phyloP scores from a whole-genome alignment of 208 protist genomes.

The Leishmania major region DNA sequence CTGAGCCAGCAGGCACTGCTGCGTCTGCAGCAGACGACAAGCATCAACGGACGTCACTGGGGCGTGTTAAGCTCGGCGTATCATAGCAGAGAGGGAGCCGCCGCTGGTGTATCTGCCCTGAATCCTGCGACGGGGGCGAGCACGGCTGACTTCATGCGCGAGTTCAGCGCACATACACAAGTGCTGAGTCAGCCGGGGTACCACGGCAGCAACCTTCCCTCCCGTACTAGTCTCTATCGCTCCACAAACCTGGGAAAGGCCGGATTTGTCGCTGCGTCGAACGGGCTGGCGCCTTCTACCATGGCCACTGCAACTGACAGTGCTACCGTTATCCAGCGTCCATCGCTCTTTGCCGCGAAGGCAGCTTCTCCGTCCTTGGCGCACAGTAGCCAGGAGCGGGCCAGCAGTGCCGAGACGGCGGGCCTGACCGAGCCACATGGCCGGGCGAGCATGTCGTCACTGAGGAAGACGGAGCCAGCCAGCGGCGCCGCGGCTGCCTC shows the following conservation, averaged over 20 bases:
- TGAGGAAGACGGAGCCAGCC: slow-evolving; percentile 16
- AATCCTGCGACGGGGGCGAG: neutral
- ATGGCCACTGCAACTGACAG: neutral
- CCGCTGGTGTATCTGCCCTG: neutral
- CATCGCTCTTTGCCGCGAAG: slow-evolving; percentile 1
- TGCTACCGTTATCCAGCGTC: neutral
- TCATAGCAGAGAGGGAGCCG: neutral
- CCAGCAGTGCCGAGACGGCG: slow-evolving; percentile 27
- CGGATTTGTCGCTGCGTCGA: neutral
- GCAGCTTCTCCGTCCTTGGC: slow-evolving; percentile 15
- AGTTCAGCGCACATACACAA: slow-evolving; percentile 24
- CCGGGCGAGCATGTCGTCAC: slow-evolving; percentile 16
- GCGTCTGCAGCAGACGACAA: slow-evolving; percentile 79
- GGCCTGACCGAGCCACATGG: slow-evolving; percentile 36
- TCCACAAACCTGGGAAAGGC: neutral
- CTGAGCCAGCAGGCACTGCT: slow-evolving; percentile 78
- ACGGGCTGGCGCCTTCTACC: neutral
- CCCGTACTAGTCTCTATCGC: neutral
- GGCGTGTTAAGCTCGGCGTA: slow-evolving; percentile 32
- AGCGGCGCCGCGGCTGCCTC: neutral
- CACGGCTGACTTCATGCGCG: slow-evolving; percentile 19
- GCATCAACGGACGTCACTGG: slow-evolving; percentile 73
- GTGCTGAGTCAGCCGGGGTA: neutral
- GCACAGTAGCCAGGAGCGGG: slow-evolving; percentile 30
- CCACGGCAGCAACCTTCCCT: neutral